Conservation (phyloP, 164 flowering plant genomes). For the Magnolia sinica region DNA sequence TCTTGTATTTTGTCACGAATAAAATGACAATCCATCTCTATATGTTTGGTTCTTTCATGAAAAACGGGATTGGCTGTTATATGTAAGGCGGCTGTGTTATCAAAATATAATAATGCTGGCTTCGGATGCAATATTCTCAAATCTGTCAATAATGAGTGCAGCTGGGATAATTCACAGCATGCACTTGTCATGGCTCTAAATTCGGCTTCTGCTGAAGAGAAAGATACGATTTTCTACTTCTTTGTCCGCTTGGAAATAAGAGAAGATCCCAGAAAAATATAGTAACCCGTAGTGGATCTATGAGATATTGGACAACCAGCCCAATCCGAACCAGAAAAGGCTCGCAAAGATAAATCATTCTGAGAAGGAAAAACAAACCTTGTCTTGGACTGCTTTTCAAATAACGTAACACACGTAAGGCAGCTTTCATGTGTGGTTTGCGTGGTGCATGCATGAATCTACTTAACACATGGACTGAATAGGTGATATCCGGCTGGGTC, state of each 20-base stretch:
- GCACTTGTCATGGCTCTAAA: neutral
- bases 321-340: too few species aligned
- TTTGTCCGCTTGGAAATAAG: neutral
- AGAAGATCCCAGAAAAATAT: neutral
- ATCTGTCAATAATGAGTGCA: neutral
- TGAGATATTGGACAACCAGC: too few species aligned
- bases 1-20: too few species aligned
- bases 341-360: neutral
- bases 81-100: too few species aligned
- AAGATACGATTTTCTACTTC: neutral
- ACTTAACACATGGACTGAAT: too few species aligned
- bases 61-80: too few species aligned
- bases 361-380: neutral
- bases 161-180: slow-evolving; percentile 1
- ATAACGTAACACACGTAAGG: neutral
- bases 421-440: neutral
- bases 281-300: neutral
- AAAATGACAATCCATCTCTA: too few species aligned
- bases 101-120: too few species aligned
- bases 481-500: too few species aligned
- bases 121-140: too few species aligned
- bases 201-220: neutral
- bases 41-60: too few species aligned
- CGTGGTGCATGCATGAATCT: neutral
- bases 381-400: neutral